Percentiles rank a stretch among this genome's conserved stretches.
These are phyloP conservation scores for Penicillium verrucosum DNA, from an alignment of 2,329 filamentous ascomycete genomes.

Conservation along the genomic window DNA sequence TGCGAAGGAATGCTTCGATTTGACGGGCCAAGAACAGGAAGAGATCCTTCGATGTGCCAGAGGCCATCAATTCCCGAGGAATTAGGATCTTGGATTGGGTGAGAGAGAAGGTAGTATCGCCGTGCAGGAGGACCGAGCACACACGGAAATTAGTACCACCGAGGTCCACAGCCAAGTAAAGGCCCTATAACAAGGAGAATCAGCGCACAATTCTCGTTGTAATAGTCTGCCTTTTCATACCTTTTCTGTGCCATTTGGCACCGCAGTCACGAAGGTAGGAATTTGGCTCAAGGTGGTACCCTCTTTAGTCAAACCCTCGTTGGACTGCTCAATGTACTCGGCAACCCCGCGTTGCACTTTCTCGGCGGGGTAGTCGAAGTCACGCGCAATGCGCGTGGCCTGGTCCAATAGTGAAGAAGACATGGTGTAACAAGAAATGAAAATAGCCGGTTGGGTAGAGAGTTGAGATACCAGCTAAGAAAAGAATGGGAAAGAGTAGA, in stretches of 20 bases:
- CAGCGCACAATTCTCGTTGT: constrained; percentile 10
- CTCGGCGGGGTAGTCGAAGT: constrained; percentile 80
- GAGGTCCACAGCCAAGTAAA: constrained; percentile 96
- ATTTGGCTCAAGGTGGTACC: constrained; percentile 89
- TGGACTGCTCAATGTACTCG: constrained; percentile 85
- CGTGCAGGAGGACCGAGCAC: constrained; percentile 89
- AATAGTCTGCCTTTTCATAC: constrained; percentile 46
- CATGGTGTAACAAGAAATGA: constrained; percentile 23
- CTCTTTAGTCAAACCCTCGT: constrained; percentile 75
- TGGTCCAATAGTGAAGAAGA: constrained; percentile 56
- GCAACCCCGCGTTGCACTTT: constrained; percentile 75
- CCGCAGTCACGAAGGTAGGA: constrained; percentile 91
- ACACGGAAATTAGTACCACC: constrained; percentile 98
- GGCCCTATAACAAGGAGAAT: constrained; percentile 56
- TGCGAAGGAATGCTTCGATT: constrained; percentile 81
- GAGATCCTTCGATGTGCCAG: constrained; percentile 78
- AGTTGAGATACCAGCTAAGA: neutral
- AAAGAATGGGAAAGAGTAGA: neutral
- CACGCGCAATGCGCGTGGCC: constrained; percentile 73
- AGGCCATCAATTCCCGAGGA: constrained; percentile 83
- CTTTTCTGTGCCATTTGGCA: constrained; percentile 97
- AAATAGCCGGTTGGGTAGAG: neutral
- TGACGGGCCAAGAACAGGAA: constrained; percentile 92
- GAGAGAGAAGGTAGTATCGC: constrained; percentile 90
- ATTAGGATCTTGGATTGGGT: constrained; percentile 91